Conservation (phyloP, 2,329 filamentous ascomycete species). For the Didymella segeticola region DNA sequence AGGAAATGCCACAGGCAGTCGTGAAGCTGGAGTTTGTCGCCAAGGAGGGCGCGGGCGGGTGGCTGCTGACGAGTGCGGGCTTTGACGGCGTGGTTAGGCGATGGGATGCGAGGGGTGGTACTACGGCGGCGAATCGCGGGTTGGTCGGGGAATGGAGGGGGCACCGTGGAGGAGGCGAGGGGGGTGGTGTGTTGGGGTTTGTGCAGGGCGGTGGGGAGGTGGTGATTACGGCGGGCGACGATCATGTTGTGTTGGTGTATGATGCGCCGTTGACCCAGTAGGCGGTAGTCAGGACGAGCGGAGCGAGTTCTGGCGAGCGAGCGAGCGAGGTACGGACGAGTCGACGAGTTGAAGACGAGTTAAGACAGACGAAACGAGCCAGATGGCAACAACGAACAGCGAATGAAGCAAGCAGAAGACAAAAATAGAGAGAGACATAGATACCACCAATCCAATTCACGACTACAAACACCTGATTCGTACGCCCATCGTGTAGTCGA, state of each 20-base stretch:
- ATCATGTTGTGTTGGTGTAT: conserved; percentile 53
- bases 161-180: conserved; percentile 82
- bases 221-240: conserved; percentile 90
- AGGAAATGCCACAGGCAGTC: conserved; percentile 80
- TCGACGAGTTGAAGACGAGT: too few relatives aligned
- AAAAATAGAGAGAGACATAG: too few relatives aligned
- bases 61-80: conserved; percentile 83
- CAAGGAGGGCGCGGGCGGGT: conserved; percentile 54
- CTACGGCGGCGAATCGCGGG: conserved; percentile 70
- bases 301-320: too few relatives aligned
- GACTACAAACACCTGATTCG: too few relatives aligned
- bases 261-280: conserved; percentile 29
- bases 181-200: conserved; percentile 88
- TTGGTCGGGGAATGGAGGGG: conserved; percentile 88
- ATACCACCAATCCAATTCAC: too few relatives aligned
- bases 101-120: conserved; percentile 81
- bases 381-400: too few relatives aligned
- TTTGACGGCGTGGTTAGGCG: conserved; percentile 90
- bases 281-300: too few relatives aligned
- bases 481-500: too few relatives aligned
- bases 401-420: too few relatives aligned
- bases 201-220: conserved; percentile 79
- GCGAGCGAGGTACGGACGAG: too few relatives aligned
- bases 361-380: too few relatives aligned
- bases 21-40: conserved; percentile 90